A percentile compares a stretch with the other conserved stretches of the same genome.
phyloP scores from a whole-genome alignment of 2,329 filamentous ascomycete species.

The Epichloe uncinata region DNA sequence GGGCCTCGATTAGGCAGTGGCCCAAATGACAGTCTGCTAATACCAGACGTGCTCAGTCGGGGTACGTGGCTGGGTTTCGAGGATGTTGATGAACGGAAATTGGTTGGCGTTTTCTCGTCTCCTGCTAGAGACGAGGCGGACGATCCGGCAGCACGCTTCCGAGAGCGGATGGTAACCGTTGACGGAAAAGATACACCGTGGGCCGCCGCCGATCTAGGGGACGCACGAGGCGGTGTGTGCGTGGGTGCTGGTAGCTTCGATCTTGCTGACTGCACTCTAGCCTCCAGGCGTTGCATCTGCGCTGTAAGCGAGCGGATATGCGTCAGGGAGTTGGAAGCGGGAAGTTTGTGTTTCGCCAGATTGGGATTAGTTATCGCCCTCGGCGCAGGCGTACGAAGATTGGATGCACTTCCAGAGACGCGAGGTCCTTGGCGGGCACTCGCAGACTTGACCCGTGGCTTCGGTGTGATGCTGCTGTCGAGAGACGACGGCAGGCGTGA shows the following conservation, averaged over 20 bases:
- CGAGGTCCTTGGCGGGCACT: conserved; percentile 20
- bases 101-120: conserved; percentile 38
- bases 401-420: conserved; percentile 32
- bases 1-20: conserved; percentile 44
- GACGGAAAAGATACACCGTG: conserved; percentile 24
- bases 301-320: conserved; percentile 90
- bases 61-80: conserved; percentile 37
- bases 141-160: conserved; percentile 52
- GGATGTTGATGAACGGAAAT: conserved; percentile 22
- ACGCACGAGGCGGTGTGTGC: conserved; percentile 63
- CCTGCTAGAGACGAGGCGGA: conserved; percentile 34
- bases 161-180: conserved; percentile 51
- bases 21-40: conserved; percentile 51
- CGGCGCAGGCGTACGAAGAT: conserved; percentile 31
- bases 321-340: conserved; percentile 59
- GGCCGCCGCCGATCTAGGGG: conserved; percentile 42
- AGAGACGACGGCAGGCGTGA: conserved; percentile 43
- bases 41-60: conserved; percentile 47
- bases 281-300: conserved; percentile 94
- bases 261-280: conserved; percentile 78
- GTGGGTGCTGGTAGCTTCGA: conserved; percentile 81
- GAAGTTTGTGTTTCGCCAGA: conserved; percentile 35
- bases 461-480: conserved; percentile 41
- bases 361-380: conserved; percentile 40
- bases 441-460: conserved; percentile 38